Conservation (phyloP, 768 basidiomycete species). For the Pulveroboletus sp. region DNA sequence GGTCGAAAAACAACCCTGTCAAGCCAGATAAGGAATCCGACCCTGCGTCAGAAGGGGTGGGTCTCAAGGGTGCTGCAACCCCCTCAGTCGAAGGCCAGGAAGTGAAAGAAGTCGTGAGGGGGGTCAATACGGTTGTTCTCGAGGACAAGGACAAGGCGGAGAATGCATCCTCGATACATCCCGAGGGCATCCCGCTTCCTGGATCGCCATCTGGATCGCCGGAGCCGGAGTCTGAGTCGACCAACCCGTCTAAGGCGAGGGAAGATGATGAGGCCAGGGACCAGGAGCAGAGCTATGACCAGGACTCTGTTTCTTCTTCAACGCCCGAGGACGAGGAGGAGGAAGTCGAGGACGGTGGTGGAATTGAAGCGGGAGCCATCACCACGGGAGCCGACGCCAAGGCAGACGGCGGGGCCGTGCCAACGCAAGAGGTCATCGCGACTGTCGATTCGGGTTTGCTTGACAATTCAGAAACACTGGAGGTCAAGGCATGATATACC, state of each 20-base stretch:
- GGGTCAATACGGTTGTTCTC: conserved; percentile 66
- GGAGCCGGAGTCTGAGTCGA: conserved; percentile 10
- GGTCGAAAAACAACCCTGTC: conserved; percentile 28
- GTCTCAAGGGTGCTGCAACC: not conserved
- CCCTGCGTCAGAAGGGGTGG: conserved; percentile 20
- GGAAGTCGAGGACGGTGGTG: conserved; percentile 1
- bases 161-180: conserved; percentile 12
- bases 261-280: conserved; percentile 8
- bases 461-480: conserved; percentile 16
- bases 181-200: conserved; percentile 37
- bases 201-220: conserved; percentile 33
- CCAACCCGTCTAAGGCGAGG: conserved; percentile 3
- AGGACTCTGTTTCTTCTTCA: conserved; percentile 26
- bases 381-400: not conserved
- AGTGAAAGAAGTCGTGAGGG: conserved; percentile 68
- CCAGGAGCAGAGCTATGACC: conserved; percentile 12
- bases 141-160: conserved; percentile 34
- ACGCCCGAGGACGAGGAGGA: conserved; percentile 3
- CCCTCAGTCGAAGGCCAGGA: conserved; percentile 37
- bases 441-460: conserved; percentile 3
- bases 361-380: conserved; percentile 1
- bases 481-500: conserved; percentile 16
- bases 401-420: conserved; percentile 6
- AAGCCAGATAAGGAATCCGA: conserved; percentile 27
- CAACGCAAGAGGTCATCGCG: conserved; percentile 1